Base-by-base conservation (phyloP, 495 filamentous ascomycete species). In the Chaetomium cochliodes region DNA sequence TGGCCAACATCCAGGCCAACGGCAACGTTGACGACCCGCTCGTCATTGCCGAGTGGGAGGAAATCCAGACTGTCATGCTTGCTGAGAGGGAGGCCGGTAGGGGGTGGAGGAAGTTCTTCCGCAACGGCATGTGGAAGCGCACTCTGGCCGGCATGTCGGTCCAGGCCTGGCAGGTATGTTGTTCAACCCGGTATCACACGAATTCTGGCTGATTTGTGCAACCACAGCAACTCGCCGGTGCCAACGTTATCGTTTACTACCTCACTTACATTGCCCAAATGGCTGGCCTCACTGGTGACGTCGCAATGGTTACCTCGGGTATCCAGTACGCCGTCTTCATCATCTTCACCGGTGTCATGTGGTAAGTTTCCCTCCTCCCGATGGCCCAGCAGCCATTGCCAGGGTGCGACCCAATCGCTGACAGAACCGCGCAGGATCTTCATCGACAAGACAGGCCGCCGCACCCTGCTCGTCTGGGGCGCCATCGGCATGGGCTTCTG, bases 241-340 rank as follows among this genome's bases (percentile, higher is more conserved):
- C 85, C 1, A 90, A 90, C 67, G 84, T 87, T 28, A 86, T 87
- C 58, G 87, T 87, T 63, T 89, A 90, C 76, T 90, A 91, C 62
- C 83, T 90, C 11, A 86, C 86, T 3, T 89, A 90, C 69, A 85
- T 92, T 52, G 90, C 90, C 66, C 68, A 84, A 53, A 92, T 92
- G 88, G 85, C 85, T 0, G 78, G 82, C 57, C 77, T 87, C 5
- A 75, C 77, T 12, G 88, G 88, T 39, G 84, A 91, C 74, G 79
- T 87, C 55, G 86, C 85, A 59, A 78, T 91, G 47, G 83, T 88
- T 67, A 88, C 86, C 0, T 88, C 87, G 0, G 85, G 85, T 15
- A 83, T 91, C 53, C 89, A 91, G 71, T 92, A 91, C 71, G 89
- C 88, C 8, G 79, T 92, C 20, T 90, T 92, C 77, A 86, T 92